Base-by-base conservation (phyloP, 2,329 filamentous ascomycete species). In the Xylaria sp. region DNA sequence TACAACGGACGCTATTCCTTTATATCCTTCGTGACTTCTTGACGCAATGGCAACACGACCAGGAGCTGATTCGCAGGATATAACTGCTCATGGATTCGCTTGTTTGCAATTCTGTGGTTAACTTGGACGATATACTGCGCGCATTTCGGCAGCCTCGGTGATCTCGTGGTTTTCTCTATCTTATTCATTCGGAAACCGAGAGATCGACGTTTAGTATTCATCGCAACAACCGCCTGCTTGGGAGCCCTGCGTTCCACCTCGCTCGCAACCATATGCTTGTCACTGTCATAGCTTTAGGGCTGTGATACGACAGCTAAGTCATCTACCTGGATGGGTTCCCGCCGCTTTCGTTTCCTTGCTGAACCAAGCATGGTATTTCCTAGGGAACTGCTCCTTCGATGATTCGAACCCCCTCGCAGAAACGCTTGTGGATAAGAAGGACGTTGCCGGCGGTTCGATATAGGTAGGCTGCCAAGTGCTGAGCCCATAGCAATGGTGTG, bases 371-470 rank as follows among this genome's bases (percentile, higher is more conserved):
- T 27, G 24, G 2, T 27, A 27, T 27, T 27, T 27, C 24, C 24
- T 27, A 27, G 24, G 24, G 24, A 27, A 27, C 79, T 94, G 12
- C 87, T 93, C 50, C 90, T 90, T 7, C 89, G 88, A 73, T 83
- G 81, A 53, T 92, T 89, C 14, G 89, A 85, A 1, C 92, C 94
- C 76, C 82, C 85, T 3, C 84, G 36, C 2, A 9, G 36, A 39
- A 14, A 39, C 8, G 8, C 36, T 14, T 39, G 36, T 14, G 36
- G 12, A 9, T 14, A 9, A 39, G 36, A 39, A 14, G 36, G 12
- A 2, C 12, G 8, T 39, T 7, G 12, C 12, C 12, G 2, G 7
- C 12, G 36, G 24, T 4, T 27, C 12, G 36, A 6, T 14, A 39
- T 39, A 9, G 8, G 36, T 39, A 39, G 36, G 12, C 36, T 39